phyloP scores from a whole-genome alignment of 768 basidiomycete genomes.

The Harrya chromipes region DNA sequence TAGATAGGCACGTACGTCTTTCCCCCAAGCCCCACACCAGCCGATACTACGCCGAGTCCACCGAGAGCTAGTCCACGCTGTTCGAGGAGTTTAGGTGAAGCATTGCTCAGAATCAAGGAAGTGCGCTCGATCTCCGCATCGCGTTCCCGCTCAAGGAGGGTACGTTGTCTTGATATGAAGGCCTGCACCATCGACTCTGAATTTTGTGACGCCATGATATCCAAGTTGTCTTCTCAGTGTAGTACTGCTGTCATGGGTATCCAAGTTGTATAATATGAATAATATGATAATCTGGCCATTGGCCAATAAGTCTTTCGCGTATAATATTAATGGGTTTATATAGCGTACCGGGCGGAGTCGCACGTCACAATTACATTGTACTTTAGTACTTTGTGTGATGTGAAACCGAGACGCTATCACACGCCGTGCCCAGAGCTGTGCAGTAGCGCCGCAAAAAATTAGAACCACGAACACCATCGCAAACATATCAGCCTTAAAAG shows the following conservation, averaged over 20 bases:
- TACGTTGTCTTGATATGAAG: constrained; percentile 67
- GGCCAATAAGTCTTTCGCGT: too few species aligned
- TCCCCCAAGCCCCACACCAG: constrained; percentile 88
- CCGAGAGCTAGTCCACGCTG: constrained; percentile 80
- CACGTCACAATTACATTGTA: too few species aligned
- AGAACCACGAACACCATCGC: background rate
- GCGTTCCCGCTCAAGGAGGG: constrained; percentile 68
- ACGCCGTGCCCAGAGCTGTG: background rate
- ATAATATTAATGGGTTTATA: too few species aligned
- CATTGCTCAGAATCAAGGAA: constrained; percentile 76
- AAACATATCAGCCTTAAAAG: background rate
- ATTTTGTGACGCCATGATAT: constrained; percentile 4
- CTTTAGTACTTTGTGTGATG: too few species aligned
- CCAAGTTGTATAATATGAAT: too few species aligned
- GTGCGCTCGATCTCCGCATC: constrained; percentile 82
- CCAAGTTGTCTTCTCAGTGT: too few species aligned
- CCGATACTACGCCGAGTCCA: constrained; percentile 63
- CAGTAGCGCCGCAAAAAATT: too few species aligned
- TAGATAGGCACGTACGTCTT: constrained; percentile 61
- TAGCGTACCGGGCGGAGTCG: too few species aligned
- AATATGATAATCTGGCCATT: too few species aligned
- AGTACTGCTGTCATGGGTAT: too few species aligned
- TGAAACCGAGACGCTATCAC: background rate
- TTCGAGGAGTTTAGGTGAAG: constrained; percentile 81
- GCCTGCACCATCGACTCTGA: constrained; percentile 37